These are phyloP conservation scores for Rubroshorea leprosula DNA, from an alignment of 345 rosid species.

Conservation along the genomic window DNA sequence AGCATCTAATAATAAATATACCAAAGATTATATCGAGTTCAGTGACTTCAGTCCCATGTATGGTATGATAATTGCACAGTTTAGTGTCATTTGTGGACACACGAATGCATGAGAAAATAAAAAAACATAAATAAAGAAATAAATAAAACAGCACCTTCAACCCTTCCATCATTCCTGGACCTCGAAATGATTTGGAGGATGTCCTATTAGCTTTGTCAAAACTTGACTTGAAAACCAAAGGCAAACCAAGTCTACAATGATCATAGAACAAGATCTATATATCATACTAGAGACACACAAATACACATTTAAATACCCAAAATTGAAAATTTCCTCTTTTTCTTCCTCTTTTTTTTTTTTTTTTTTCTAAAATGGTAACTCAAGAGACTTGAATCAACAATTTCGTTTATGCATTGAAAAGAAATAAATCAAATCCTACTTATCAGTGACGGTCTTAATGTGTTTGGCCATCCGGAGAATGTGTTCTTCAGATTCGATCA, in stretches of 20 bases:
- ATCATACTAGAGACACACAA: not conserved
- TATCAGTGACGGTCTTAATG: constrained; percentile 57
- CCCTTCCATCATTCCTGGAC: constrained; percentile 92
- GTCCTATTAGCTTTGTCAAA: constrained; percentile 97
- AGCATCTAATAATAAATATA: too few species aligned
- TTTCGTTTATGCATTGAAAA: not conserved
- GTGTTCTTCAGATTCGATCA: constrained; percentile 94
- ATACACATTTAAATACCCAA: not conserved
- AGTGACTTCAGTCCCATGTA: too few species aligned
- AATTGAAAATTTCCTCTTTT: not conserved
- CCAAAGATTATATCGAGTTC: too few species aligned
- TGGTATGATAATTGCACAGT: too few species aligned
- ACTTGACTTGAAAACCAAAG: constrained; percentile 89
- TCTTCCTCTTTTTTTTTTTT: too few species aligned
- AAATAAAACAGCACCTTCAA: constrained; percentile 49
- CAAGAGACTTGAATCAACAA: not conserved
- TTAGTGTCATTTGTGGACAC: too few species aligned
- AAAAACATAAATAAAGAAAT: not conserved
- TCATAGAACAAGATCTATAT: not conserved
- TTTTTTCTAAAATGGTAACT: not conserved
- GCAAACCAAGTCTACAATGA: constrained; percentile 71
- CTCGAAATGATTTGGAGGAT: constrained; percentile 91
- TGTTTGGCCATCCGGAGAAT: constrained; percentile 67
- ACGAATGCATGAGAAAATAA: too few species aligned
- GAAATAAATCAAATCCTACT: constrained; percentile 36